Evolutionary conservation across 305 asterid species (phyloP).

Genomic region (Solanum hybrid): DNA sequence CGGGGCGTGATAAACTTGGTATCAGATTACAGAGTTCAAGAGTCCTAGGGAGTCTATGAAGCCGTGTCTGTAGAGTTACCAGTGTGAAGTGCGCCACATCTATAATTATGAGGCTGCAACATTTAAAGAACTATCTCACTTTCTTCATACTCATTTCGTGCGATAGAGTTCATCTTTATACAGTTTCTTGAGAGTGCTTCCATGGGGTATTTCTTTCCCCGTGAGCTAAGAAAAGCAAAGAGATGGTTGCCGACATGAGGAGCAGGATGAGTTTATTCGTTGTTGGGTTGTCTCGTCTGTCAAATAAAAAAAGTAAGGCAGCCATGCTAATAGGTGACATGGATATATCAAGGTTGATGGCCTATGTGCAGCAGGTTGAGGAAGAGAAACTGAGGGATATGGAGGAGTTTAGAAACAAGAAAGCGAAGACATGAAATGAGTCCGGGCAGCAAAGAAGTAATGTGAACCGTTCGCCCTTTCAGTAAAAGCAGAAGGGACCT

Average conservation of each 20-base stretch:
- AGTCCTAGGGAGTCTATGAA: neutral
- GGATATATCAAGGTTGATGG: neutral
- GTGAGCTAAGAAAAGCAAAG: neutral
- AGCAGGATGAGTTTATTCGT: too few species aligned
- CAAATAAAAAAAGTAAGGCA: neutral
- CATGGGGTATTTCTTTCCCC: neutral
- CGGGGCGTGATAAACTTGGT: neutral
- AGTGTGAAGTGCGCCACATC: neutral
- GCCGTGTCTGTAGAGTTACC: neutral
- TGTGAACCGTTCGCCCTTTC: neutral
- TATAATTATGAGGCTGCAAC: too few species aligned
- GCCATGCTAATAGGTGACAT: neutral
- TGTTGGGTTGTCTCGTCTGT: neutral
- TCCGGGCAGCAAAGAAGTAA: neutral
- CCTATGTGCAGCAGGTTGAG: neutral
- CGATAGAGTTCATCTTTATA: neutral
- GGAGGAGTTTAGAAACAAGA: neutral
- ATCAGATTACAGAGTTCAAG: neutral
- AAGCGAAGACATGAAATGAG: neutral
- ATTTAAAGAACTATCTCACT: neutral
- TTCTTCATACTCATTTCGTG: neutral
- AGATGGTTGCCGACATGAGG: neutral
- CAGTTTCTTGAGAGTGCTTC: neutral
- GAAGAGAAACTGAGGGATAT: neutral
- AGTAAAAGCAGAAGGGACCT: neutral